Base-by-base conservation (phyloP, 805 yeast genomes). In the Wickerhamomyces chaumierensis region DNA sequence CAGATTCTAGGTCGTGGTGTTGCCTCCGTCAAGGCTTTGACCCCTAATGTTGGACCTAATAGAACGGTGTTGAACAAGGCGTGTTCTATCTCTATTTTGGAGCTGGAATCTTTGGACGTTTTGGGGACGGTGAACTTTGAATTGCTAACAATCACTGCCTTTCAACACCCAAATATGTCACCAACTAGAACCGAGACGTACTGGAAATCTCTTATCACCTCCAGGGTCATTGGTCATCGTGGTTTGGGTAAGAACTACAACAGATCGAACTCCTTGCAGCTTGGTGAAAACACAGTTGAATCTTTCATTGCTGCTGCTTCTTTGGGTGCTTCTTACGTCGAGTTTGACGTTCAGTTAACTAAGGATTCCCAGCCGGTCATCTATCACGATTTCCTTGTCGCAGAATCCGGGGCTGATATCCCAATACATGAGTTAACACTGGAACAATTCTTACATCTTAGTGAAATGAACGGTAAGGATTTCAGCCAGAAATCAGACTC, bases 271-370 rank as follows among this genome's bases (percentile, higher is more conserved):
- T 82, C 95, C 3, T 68, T 90, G 52, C 97, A 90, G 59, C 68
- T 90, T 43, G 97, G 97, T 33, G 97, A 90, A 53, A 90, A 90
- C 57, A 90, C 97, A 0, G 81, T 90, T 17, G 96, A 90, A 51
- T 83, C 95, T 0, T 90, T 90, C 51, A 82, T 90, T 54, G 94
- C 95, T 12, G 97, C 97, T 0, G 95, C 96, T 0, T 86, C 94
- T 2, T 65, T 90, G 47, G 97, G 97, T 32, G 97, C 97, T 1
- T 81, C 94, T 3, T 90, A 90, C 53, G 96, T 90, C 38, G 97
- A 90, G 60, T 90, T 90, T 56, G 97, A 90, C 60, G 97, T 90
- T 35, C 97, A 90, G 56, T 65, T 90, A 48, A 90, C 97, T 14
- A 86, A 87, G 54, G 97, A 90, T 57, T 68, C 68, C 46, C 78